Percentiles rank a stretch among this genome's conserved stretches.
Evolutionary conservation across 371 early-diverging fungal species (phyloP).

Genomic region (Mortierella sp.): DNA sequence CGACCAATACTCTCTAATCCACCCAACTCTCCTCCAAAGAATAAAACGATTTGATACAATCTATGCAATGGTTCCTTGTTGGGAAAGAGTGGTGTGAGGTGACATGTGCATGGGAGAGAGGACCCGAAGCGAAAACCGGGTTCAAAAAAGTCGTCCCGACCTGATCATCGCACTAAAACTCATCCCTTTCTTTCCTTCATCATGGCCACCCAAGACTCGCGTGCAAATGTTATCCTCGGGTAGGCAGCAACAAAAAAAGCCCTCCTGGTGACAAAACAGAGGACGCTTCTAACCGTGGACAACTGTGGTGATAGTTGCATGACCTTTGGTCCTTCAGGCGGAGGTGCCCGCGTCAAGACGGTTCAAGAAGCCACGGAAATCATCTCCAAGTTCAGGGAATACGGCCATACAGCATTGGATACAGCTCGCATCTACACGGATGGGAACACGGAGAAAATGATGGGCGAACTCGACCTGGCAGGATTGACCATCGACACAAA

Average conservation of each 20-base stretch:
- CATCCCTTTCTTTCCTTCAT: background rate
- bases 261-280: background rate
- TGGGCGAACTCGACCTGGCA: constrained; percentile 34
- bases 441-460: constrained; percentile 46
- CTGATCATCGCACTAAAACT: too few species aligned
- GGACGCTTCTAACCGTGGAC: background rate
- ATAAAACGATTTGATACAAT: too few species aligned
- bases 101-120: too few species aligned
- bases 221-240: constrained; percentile 43
- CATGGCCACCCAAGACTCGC: constrained; percentile 12
- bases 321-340: constrained; percentile 42
- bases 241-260: background rate
- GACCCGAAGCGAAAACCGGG: too few species aligned
- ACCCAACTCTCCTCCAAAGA: too few species aligned
- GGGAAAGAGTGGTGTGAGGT: too few species aligned
- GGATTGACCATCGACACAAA: constrained; percentile 60
- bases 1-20: too few species aligned
- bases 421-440: constrained; percentile 47
- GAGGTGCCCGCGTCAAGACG: constrained; percentile 48
- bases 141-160: too few species aligned
- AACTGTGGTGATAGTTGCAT: constrained; percentile 18
- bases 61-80: too few species aligned
- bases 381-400: constrained; percentile 28
- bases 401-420: constrained; percentile 39
- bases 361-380: constrained; percentile 27